Percentiles rank a stretch among this genome's conserved stretches.
Conservation (phyloP, 2,329 filamentous ascomycete genomes). For the Aspergillus pseudonomiae region DNA sequence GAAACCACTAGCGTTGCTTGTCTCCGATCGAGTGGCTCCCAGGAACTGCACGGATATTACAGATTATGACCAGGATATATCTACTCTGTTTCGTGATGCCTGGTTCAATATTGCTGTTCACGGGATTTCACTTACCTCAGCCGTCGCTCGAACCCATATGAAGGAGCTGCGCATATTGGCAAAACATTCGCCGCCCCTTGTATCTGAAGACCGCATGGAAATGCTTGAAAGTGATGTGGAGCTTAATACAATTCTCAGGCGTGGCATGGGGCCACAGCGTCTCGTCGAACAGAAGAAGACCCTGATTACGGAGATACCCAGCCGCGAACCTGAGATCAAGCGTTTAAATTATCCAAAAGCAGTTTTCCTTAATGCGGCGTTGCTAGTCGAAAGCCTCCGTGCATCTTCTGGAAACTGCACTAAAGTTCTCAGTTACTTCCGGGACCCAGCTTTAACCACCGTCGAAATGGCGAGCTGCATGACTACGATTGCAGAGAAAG, state of each 20-base stretch:
- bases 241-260: slow-evolving; percentile 86
- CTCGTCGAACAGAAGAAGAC: slow-evolving; percentile 79
- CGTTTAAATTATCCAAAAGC: slow-evolving; percentile 84
- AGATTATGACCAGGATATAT: slow-evolving; percentile 66
- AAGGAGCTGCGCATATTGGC: slow-evolving; percentile 83
- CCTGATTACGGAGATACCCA: slow-evolving; percentile 72
- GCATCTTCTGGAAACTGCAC: slow-evolving; percentile 88
- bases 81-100: slow-evolving; percentile 78
- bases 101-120: slow-evolving; percentile 99
- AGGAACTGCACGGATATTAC: slow-evolving; percentile 33
- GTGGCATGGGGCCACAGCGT: slow-evolving; percentile 74
- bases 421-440: slow-evolving; percentile 85
- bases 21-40: slow-evolving; percentile 45
- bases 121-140: slow-evolving; percentile 77
- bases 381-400: slow-evolving; percentile 85
- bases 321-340: slow-evolving; percentile 76
- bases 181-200: slow-evolving; percentile 80
- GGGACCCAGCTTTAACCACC: slow-evolving; percentile 79
- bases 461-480: slow-evolving; percentile 66
- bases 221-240: slow-evolving; percentile 96
- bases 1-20: slow-evolving; percentile 81
- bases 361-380: slow-evolving; percentile 88
- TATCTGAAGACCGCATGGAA: slow-evolving; percentile 85
- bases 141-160: slow-evolving; percentile 71
- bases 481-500: slow-evolving; percentile 65